These are phyloP conservation scores for Paecilomyces sp. DNA, from an alignment of 2,329 filamentous ascomycete genomes.

Conservation along the genomic window DNA sequence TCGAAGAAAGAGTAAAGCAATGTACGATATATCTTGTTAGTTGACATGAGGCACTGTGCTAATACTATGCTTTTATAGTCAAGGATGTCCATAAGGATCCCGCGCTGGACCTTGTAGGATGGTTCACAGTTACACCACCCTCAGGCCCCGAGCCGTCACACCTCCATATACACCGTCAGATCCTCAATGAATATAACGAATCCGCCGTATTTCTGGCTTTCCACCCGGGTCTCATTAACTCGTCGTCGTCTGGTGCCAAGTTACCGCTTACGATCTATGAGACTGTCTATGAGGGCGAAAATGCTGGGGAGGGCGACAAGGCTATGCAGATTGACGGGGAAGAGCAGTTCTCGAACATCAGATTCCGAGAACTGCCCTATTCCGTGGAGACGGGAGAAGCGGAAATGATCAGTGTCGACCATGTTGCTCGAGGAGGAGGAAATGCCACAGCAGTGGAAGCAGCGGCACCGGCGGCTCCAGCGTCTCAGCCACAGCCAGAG, in stretches of 20 bases:
- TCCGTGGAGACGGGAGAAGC: conserved; percentile 89
- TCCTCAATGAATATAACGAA: conserved; percentile 71
- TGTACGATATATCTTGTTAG: conserved; percentile 50
- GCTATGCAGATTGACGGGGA: conserved; percentile 68
- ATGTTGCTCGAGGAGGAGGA: conserved; percentile 76
- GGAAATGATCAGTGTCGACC: conserved; percentile 96
- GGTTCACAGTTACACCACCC: conserved; percentile 73
- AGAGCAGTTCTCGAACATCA: conserved; percentile 52
- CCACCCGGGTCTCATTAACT: conserved; percentile 57
- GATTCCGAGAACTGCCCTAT: conserved; percentile 78
- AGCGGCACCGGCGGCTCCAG: conserved; percentile 7
- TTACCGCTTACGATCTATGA: conserved; percentile 90
- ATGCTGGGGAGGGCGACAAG: conserved; percentile 48
- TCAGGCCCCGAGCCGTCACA: conserved; percentile 62
- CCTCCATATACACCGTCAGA: conserved; percentile 69
- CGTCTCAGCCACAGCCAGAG: conserved; percentile 10
- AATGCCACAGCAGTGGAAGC: conserved; percentile 60
- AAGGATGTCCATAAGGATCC: conserved; percentile 81
- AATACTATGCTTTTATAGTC: conserved; percentile 48
- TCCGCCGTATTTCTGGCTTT: conserved; percentile 83
- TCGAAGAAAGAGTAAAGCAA: conserved; percentile 70
- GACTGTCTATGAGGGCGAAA: conserved; percentile 68
- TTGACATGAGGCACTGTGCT: background rate
- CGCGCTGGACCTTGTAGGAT: conserved; percentile 78
- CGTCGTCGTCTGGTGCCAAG: conserved; percentile 59